These are phyloP conservation scores for Apiospora phragmitis DNA, from an alignment of 2,329 filamentous ascomycete species.

Conservation along the genomic window DNA sequence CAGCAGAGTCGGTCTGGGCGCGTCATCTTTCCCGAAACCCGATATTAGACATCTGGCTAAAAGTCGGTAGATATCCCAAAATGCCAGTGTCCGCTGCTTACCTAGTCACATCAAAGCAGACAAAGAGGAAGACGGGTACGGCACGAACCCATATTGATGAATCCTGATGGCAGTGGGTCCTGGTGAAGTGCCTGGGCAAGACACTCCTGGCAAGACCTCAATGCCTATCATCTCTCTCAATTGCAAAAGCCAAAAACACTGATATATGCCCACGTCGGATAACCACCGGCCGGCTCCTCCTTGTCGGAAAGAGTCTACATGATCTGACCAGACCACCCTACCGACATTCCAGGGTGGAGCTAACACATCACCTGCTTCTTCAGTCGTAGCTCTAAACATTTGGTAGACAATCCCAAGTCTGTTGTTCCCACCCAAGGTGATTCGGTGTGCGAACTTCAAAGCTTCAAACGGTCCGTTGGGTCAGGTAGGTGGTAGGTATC, in stretches of 20 bases:
- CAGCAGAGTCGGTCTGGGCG: slow-evolving; percentile 15
- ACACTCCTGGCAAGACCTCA: neutral
- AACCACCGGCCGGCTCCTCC: neutral
- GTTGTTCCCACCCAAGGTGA: neutral
- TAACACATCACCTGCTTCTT: neutral
- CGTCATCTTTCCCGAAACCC: slow-evolving; percentile 10
- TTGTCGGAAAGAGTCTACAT: neutral
- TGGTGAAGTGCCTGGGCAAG: neutral
- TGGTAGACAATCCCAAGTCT: neutral
- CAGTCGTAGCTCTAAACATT: neutral
- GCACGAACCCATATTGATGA: neutral
- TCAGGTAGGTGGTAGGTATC: neutral
- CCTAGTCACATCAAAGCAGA: neutral
- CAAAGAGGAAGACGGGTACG: neutral
- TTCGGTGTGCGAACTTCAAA: neutral
- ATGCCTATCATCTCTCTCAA: neutral
- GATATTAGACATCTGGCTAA: slow-evolving; percentile 12
- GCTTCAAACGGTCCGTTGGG: neutral
- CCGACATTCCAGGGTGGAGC: neutral
- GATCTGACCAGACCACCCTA: neutral
- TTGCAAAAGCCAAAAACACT: neutral
- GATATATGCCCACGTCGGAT: neutral
- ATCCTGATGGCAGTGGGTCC: neutral
- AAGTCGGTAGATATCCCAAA: neutral
- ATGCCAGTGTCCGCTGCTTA: neutral